Base-by-base conservation (phyloP, 495 filamentous ascomycete genomes). In the Filosporella fistucella region DNA sequence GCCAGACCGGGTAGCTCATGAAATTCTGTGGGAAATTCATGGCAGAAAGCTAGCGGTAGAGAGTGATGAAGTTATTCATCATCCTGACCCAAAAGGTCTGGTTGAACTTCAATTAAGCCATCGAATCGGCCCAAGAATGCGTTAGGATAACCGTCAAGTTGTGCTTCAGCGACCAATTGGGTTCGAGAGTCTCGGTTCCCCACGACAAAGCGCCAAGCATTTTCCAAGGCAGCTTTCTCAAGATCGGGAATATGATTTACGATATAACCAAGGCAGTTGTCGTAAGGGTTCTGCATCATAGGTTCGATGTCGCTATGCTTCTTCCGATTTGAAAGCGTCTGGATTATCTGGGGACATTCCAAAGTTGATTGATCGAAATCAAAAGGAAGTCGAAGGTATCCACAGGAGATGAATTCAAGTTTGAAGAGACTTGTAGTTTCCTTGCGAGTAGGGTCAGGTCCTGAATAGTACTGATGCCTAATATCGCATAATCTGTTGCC, bases 361-460 rank as follows among this genome's bases (percentile, higher is more conserved):
- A 56, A 25, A 4, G 34, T 12, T 1, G 26, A 24, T 30, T 61
- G 58, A 36, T 61, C 51, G 24, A 61, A 56, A 28, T 57, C 51
- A 11, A 58, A 28, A 7, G 45, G 56, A 5, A 74, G 44, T 12
- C 41, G 29, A 6, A 71, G 59, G 42, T 75, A 74, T 14, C 71
- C 72, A 50, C 71, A 75, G 17, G 69, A 72, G 20, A 58, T 60
- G 61, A 75, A 71, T 3, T 44, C 39, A 8, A 74, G 28, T 17
- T 52, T 58, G 12, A 44, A 50, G 10, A 76, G 47, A 20, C 7
- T 14, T 28, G 48, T 38, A 36, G 47, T 37, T 13, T 47, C 12
- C 7, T 35, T 34, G 8, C 24, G 4, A 14, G 16, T 9, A 17
- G 54, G 53, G 28, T 51, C 50, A 6, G 20, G n/a, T 4, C 44